Percentiles rank a stretch among this genome's conserved stretches.
These are phyloP conservation scores for Leishmania tarentolae DNA, from an alignment of 208 protist genomes.

Conservation along the genomic window DNA sequence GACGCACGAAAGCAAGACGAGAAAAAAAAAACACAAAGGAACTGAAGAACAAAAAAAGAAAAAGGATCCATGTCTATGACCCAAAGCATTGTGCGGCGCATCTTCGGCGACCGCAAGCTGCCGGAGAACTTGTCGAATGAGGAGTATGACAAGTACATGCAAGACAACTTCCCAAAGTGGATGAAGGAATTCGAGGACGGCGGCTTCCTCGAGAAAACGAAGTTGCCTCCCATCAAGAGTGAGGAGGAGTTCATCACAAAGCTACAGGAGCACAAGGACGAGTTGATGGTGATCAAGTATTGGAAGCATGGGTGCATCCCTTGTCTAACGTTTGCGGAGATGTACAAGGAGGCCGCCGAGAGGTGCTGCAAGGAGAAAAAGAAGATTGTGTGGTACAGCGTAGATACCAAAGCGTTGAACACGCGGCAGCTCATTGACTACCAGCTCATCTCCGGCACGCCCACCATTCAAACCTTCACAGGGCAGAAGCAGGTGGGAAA, in stretches of 20 bases:
- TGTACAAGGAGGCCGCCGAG: constrained; percentile 88
- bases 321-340: constrained; percentile 89
- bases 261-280: constrained; percentile 84
- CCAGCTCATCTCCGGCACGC: constrained; percentile 90
- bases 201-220: constrained; percentile 88
- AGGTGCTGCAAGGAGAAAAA: constrained; percentile 56
- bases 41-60: neutral
- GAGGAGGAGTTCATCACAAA: constrained; percentile 89
- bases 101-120: constrained; percentile 84
- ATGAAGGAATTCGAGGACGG: constrained; percentile 90
- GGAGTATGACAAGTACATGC: constrained; percentile 88
- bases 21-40: neutral
- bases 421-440: constrained; percentile 77
- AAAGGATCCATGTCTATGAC: constrained; percentile 54
- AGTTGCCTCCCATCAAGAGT: constrained; percentile 77
- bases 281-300: constrained; percentile 92
- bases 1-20: neutral
- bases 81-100: constrained; percentile 87
- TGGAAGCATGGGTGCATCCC: constrained; percentile 94
- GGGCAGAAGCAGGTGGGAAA: constrained; percentile 82
- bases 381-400: constrained; percentile 87
- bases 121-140: constrained; percentile 70
- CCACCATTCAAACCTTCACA: constrained; percentile 89
- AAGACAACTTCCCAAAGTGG: constrained; percentile 85
- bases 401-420: constrained; percentile 80